These are phyloP conservation scores for Myxozyma geophila DNA, from an alignment of 805 yeast species.

Conservation along the genomic window DNA sequence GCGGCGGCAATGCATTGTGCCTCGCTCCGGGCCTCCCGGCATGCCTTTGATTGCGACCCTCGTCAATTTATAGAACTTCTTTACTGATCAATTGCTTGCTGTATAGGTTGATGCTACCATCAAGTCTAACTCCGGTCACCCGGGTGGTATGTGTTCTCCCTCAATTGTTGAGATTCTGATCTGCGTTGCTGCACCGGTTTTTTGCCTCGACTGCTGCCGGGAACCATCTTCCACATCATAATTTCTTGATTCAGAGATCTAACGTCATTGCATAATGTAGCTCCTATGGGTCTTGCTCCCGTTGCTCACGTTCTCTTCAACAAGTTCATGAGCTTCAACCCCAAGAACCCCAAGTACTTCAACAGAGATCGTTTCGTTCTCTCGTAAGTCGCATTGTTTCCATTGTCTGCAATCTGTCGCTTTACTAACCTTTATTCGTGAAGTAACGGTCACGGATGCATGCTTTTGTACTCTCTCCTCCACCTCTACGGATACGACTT, in stretches of 20 bases:
- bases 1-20: background rate
- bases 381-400: conserved; percentile 49
- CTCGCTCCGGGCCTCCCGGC: background rate
- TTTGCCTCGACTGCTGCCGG: conserved; percentile 2
- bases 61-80: background rate
- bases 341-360: conserved; percentile 88
- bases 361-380: conserved; percentile 94
- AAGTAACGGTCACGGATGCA: conserved; percentile 91
- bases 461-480: conserved; percentile 80
- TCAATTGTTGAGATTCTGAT: too few species aligned
- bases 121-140: conserved; percentile 95
- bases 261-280: conserved; percentile 45
- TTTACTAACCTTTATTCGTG: background rate
- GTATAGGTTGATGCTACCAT: conserved; percentile 74
- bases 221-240: background rate
- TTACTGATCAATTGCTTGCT: conserved; percentile 19
- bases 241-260: background rate
- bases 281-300: conserved; percentile 97
- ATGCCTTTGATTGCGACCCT: background rate
- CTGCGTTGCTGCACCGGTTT: background rate
- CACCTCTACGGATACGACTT: conserved; percentile 84
- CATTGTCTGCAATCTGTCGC: background rate
- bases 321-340: conserved; percentile 80
- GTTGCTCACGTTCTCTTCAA: conserved; percentile 85
- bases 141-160: conserved; percentile 57